These are phyloP conservation scores for Trematosphaeria pertusa DNA, from an alignment of 2,329 filamentous ascomycete species.

Conservation along the genomic window DNA sequence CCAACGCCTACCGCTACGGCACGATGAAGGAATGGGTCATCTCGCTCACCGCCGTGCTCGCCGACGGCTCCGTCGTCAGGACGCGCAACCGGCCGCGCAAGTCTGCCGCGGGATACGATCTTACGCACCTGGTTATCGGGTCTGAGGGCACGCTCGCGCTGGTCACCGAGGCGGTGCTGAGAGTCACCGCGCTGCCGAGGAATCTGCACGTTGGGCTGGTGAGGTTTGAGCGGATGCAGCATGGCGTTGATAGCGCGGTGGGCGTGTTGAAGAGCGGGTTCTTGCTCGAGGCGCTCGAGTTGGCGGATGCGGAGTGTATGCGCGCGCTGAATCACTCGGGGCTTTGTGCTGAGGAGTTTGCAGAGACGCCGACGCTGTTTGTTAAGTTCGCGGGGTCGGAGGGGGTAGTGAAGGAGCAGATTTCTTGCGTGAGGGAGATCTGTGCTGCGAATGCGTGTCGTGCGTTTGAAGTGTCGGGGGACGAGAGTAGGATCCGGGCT, in stretches of 20 bases:
- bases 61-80: constrained; percentile 86
- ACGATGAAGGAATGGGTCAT: constrained; percentile 95
- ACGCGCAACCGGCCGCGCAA: constrained; percentile 87
- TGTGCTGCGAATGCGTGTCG: constrained; percentile 64
- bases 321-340: constrained; percentile 69
- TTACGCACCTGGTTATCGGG: constrained; percentile 86
- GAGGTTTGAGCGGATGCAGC: constrained; percentile 68
- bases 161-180: constrained; percentile 87
- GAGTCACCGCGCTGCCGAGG: constrained; percentile 78
- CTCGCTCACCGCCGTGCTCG: constrained; percentile 82
- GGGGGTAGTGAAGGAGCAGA: constrained; percentile 74
- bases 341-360: constrained; percentile 63
- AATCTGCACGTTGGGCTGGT: constrained; percentile 78
- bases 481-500: constrained; percentile 66
- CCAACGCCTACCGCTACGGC: constrained; percentile 89
- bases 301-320: constrained; percentile 89
- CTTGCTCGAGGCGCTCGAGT: constrained; percentile 86
- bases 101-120: constrained; percentile 88
- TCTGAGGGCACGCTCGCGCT: constrained; percentile 90
- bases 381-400: constrained; percentile 74
- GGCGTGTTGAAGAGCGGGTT: constrained; percentile 78
- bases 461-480: constrained; percentile 69
- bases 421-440: constrained; percentile 67
- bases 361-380: constrained; percentile 73
- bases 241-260: constrained; percentile 78